Base-by-base conservation (phyloP, 148 eudicot species). In the Chenopodium suecicum region DNA sequence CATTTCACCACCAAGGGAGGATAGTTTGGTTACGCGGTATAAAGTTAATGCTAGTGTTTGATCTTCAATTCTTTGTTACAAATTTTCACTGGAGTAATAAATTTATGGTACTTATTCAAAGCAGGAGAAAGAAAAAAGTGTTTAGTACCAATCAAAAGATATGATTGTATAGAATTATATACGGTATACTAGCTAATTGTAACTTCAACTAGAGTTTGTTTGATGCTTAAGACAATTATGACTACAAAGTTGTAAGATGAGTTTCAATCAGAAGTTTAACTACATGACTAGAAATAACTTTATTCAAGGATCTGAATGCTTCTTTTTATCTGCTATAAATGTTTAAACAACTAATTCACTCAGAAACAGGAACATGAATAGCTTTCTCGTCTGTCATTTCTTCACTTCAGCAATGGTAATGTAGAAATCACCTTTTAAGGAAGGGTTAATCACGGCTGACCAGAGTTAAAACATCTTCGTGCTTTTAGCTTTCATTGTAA, bases 21-120 rank as follows among this genome's bases (percentile, higher is more conserved):
- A 75, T 68, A 54, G 23, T 75, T 81, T 50, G 16, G 78, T 52
- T 17, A 60, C 44, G 20, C 79, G 74, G 5, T 48, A 74, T 10
- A 79, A 54, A 9, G 79, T 68, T 29, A 34, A 83, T 79, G 79
- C 82, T 54, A 83, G 85, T 83, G 79, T 73, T 66, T 83, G 85
- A 83, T 64, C 69, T 16, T 32, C 25, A 50, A 7, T 37, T 37
- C 29, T 0, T 63, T 44, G 20, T 11, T 41, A 60, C n/a, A 65
- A 37, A 37, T 22, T 31, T 56, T n/a, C 41, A 0, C 44, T 41
- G 7, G 44, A 41, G 44, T 29, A 34, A 76, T 60, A 56, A 32
- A 22, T 74, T 52, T 22, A 47, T 44, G 12, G 44, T 41, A 41
- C 44, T 41, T 41, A 6, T 72, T 11, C 75, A 17, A 1, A 44